Evolutionary conservation across 208 protist species (phyloP).

Genomic region (Leishmania lainsoni): DNA sequence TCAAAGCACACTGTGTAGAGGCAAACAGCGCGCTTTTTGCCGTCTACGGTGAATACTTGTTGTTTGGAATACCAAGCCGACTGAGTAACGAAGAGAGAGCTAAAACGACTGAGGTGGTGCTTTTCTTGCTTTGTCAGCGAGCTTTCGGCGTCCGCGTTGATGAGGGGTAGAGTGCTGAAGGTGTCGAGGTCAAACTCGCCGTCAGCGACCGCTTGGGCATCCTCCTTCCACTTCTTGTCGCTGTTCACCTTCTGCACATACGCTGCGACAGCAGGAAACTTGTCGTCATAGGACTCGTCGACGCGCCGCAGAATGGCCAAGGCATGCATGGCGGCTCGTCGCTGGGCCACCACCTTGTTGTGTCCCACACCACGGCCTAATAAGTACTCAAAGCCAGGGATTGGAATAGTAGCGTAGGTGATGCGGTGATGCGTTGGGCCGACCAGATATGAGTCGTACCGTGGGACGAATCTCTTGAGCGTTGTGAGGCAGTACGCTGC

Average conservation of each 20-base stretch:
- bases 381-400: slow-evolving; percentile 72
- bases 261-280: not conserved
- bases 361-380: slow-evolving; percentile 62
- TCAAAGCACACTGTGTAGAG: slow-evolving; percentile 73
- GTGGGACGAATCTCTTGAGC: slow-evolving; percentile 16
- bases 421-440: slow-evolving; percentile 61
- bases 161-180: slow-evolving; percentile 28
- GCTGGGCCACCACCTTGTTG: slow-evolving; percentile 57
- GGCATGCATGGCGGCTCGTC: slow-evolving; percentile 80
- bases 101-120: slow-evolving; percentile 2
- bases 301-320: slow-evolving; percentile 71
- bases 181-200: slow-evolving; percentile 35
- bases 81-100: slow-evolving; percentile 5
- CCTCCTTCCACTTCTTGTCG: not conserved
- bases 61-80: not conserved
- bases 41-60: slow-evolving; percentile 41
- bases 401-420: slow-evolving; percentile 47
- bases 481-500: slow-evolving; percentile 49
- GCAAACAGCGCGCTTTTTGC: slow-evolving; percentile 60
- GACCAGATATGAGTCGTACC: slow-evolving; percentile 50
- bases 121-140: not conserved
- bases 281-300: slow-evolving; percentile 68
- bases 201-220: not conserved
- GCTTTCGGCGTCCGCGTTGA: slow-evolving; percentile 13
- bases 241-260: not conserved